phyloP scores from a whole-genome alignment of 169 alveolate species.

The Amoebophrya sp. region DNA sequence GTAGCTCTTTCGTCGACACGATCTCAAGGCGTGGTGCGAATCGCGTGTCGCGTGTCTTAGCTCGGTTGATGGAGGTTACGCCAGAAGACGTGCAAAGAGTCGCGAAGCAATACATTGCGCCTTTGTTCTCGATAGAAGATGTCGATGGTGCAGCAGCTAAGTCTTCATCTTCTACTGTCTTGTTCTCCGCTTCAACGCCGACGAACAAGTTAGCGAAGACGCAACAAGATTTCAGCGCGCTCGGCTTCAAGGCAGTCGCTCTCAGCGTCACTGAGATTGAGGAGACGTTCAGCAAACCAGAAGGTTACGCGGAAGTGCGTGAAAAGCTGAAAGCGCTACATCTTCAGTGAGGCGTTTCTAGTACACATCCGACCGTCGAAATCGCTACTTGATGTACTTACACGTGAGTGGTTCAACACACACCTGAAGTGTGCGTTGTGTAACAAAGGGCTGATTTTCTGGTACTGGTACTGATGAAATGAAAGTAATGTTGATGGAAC shows the following conservation, averaged over 20 bases:
- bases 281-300: background rate
- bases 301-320: background rate
- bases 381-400: too few relatives aligned
- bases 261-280: background rate
- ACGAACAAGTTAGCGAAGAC: conserved; percentile 4
- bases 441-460: too few relatives aligned
- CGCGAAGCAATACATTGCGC: background rate
- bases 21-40: background rate
- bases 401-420: too few relatives aligned
- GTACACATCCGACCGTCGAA: too few relatives aligned
- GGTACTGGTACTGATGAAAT: too few relatives aligned
- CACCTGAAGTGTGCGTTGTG: too few relatives aligned
- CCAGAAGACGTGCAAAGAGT: background rate
- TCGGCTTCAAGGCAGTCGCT: background rate
- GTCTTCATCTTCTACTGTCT: background rate
- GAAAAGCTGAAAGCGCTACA: background rate
- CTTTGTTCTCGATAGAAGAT: background rate
- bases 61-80: background rate
- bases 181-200: conserved; percentile 18
- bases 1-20: background rate
- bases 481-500: too few relatives aligned
- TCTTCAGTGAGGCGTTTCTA: background rate
- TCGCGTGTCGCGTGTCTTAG: background rate
- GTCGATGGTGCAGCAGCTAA: background rate
- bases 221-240: background rate